Base-by-base conservation (phyloP, 116 monocot genomes). In the Trichopus zeylanicus region DNA sequence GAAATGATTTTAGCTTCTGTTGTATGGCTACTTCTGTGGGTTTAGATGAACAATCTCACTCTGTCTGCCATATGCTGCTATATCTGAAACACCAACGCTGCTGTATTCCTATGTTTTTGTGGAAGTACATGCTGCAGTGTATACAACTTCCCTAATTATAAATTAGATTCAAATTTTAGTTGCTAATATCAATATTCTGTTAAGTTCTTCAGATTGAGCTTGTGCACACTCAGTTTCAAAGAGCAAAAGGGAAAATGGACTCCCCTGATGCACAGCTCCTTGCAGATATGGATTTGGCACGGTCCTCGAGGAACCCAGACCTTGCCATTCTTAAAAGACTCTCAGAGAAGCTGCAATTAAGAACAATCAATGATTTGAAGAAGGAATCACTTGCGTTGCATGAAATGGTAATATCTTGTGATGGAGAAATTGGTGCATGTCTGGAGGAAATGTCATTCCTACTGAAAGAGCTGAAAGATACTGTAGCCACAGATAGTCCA, bases 291-390 rank as follows among this genome's bases (percentile, higher is more conserved):
- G 64, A 55, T 25, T 64, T 64, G 60, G 75, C 64, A 54, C 59
- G 29, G 21, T 33, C 26, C 21, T 69, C 61, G 35, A 75, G 73
- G 32, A 59, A 24, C 24, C 48, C 55, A 37, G 86, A 89, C 63
- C 73, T 27, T 47, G n/a, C 11, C 5, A 35, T 78, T 34, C 72
- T 94, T 0, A 70, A 64, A 29, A 75, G 73, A 47, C 75, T 94
- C 46, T 89, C 89, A 12, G 78, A 86, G 31, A 94, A 78, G 46
- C 67, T 94, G 46, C 86, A 86, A 53, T 83, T 94, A 18, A 80
- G 37, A 55, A 83, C 78, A 20, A 67, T 71, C 38, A 77, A 78
- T 51, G 89, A 94, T 70, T 48, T 94, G 22, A 83, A 78, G 68
- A 86, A 72, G 28, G 94, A 94, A 48, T 73, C 86, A 11, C 20